Evolutionary conservation across 2,329 filamentous ascomycete genomes (phyloP).

Genomic region (Orbilia javanica): DNA sequence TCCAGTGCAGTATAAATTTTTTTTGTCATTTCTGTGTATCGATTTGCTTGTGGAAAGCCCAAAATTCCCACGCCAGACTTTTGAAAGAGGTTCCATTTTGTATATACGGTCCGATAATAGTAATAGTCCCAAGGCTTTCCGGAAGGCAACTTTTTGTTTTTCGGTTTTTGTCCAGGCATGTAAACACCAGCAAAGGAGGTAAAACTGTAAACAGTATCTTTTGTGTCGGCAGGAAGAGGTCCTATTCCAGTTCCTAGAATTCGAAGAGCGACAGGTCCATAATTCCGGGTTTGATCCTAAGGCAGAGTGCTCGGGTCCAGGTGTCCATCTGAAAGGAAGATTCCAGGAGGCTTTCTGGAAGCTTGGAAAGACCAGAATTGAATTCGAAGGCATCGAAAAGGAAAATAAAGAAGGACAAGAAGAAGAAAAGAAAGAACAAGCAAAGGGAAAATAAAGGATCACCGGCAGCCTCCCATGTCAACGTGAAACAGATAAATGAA

Average conservation of each 20-base stretch:
- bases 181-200: slow-evolving; percentile 7
- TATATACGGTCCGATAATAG: slow-evolving; percentile 24
- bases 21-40: slow-evolving; percentile 13
- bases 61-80: slow-evolving; percentile 39
- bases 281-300: slow-evolving; percentile 25
- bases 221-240: slow-evolving; percentile 8
- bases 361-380: slow-evolving; percentile 13
- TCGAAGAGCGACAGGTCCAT: slow-evolving; percentile 25
- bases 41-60: slow-evolving; percentile 6
- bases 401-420: too few relatives aligned
- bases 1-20: slow-evolving; percentile 13
- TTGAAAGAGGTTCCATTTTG: slow-evolving; percentile 27
- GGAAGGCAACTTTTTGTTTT: slow-evolving; percentile 5
- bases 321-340: slow-evolving; percentile 18
- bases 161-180: background rate
- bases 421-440: too few relatives aligned
- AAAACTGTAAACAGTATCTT: slow-evolving; percentile 10
- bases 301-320: slow-evolving; percentile 16
- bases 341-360: slow-evolving; percentile 17
- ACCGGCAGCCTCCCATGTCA: slow-evolving; percentile 29
- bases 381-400: slow-evolving; percentile 14
- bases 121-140: slow-evolving; percentile 20
- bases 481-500: slow-evolving; percentile 25
- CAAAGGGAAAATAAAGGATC: too few relatives aligned
- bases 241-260: slow-evolving; percentile 20